Base-by-base conservation (phyloP, 805 yeast genomes). In the Metschnikowia borealis region DNA sequence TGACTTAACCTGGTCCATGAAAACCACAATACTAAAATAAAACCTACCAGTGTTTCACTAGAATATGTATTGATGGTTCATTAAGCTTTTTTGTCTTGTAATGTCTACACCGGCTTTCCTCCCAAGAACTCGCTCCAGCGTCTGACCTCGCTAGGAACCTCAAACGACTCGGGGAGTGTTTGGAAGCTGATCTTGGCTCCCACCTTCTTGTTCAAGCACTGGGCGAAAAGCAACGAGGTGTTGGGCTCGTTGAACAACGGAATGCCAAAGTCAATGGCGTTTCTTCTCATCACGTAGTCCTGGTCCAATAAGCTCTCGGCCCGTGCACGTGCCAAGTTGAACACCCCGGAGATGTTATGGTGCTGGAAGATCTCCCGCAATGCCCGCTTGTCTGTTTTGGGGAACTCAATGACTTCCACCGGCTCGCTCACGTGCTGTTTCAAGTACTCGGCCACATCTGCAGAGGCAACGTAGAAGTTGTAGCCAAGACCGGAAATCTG, bases 111-210 rank as follows among this genome's bases (percentile, higher is more conserved):
- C 47, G 95, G 94, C 77, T 89, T 91, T 47, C 96, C 96, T 52
- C 96, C 96, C 64, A 94, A 82, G 64, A 87, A 94, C 68, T 92
- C 97, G 73, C 96, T 89, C 99, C 99, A 94, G 71, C 97, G 82
- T 65, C 77, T 79, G 47, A 90, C 98, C 74, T 94, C 98, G 18
- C 71, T 63, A 50, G 99, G 98, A 58, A 92, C 80, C 29, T 67
- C 71, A 49, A 84, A 82, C 48, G 69, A 68, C 33, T 71, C 71
- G 0, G 68, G 67, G 31, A 57, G 48, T 7, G 47, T 53, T 51
- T 75, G 77, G 47, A 81, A 80, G n/a, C 73, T 69, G 47, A 82
- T 70, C 62, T 79, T 78, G 58, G 74, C 71, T 34, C 75, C 76
- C 58, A 87, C 77, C 64, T 90, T 89, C 49, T 72, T 81, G 58